Percentiles rank a stretch among this genome's conserved stretches.
Conservation (phyloP, 2,329 filamentous ascomycete genomes). For the Rosellinia necatrix region DNA sequence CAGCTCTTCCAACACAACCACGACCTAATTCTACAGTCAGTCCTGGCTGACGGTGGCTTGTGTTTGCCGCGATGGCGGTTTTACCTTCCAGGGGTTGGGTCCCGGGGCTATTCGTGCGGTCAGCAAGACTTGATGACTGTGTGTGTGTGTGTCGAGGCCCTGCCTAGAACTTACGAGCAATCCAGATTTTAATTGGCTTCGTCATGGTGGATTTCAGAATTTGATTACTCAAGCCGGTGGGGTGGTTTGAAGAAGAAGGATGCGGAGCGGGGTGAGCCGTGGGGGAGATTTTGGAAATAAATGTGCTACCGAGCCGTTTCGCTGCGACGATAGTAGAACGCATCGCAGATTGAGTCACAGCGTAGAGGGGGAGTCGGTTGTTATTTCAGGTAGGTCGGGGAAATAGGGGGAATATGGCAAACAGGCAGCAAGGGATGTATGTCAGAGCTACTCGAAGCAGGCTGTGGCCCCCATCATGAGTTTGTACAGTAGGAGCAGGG, state of each 20-base stretch:
- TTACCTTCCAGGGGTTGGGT: constrained; percentile 2
- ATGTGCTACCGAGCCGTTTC: background rate
- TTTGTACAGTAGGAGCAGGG: too few species aligned
- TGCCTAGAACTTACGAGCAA: background rate
- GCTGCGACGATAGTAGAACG: too few species aligned
- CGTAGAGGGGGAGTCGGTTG: too few species aligned
- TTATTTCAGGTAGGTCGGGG: too few species aligned
- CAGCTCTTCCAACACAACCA: constrained; percentile 34
- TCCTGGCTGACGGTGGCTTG: background rate
- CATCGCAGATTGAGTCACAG: too few species aligned
- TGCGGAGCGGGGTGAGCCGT: background rate
- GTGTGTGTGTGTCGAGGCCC: background rate
- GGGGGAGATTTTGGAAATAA: background rate
- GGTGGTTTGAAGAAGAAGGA: background rate
- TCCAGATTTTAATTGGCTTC: background rate
- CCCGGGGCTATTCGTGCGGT: background rate
- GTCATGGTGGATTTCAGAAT: background rate
- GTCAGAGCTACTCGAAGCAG: too few species aligned
- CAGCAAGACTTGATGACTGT: background rate
- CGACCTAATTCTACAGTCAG: background rate
- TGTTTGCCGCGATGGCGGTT: background rate
- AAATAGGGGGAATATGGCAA: too few species aligned
- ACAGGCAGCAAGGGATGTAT: too few species aligned
- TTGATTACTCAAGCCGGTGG: background rate
- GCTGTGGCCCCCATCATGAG: too few species aligned